Evolutionary conservation across 1,139 yeast genomes (phyloP).

Genomic region (Blastobotrys illinoisensis): DNA sequence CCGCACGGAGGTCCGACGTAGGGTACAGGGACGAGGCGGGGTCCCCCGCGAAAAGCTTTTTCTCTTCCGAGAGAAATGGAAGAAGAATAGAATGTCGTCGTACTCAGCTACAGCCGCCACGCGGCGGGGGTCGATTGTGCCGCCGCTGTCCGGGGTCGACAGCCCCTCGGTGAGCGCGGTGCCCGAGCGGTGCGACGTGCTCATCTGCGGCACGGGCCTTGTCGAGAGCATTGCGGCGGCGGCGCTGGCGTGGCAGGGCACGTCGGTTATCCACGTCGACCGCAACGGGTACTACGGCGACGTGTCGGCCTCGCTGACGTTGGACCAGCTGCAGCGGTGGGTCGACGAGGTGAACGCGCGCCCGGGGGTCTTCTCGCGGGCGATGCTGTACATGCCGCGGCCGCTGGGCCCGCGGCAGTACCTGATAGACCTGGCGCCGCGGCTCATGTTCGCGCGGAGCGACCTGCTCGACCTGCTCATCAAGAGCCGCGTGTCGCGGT

Average conservation of each 20-base stretch:
- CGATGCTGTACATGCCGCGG: slow-evolving; percentile 58
- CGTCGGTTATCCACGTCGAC: slow-evolving; percentile 84
- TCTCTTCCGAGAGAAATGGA: not conserved
- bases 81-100: slow-evolving; percentile 29
- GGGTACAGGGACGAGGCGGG: too few species aligned
- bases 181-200: slow-evolving; percentile 60
- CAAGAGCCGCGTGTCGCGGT: slow-evolving; percentile 81
- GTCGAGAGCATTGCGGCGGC: slow-evolving; percentile 88
- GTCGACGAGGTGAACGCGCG: slow-evolving; percentile 49
- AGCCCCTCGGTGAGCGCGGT: slow-evolving; percentile 43
- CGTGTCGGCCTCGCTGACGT: slow-evolving; percentile 73
- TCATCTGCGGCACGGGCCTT: slow-evolving; percentile 88
- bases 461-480: slow-evolving; percentile 74
- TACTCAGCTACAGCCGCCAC: slow-evolving; percentile 36
- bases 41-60: not conserved
- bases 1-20: not conserved
- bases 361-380: slow-evolving; percentile 26
- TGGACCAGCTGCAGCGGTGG: slow-evolving; percentile 82
- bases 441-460: slow-evolving; percentile 79
- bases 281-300: slow-evolving; percentile 83
- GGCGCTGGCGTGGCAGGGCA: slow-evolving; percentile 94
- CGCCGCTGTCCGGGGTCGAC: slow-evolving; percentile 74
- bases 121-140: slow-evolving; percentile 70
- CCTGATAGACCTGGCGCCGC: slow-evolving; percentile 87
- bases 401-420: slow-evolving; percentile 63